Evolutionary conservation across 495 filamentous ascomycete species (phyloP).

Genomic region (Tuber melanosporum): DNA sequence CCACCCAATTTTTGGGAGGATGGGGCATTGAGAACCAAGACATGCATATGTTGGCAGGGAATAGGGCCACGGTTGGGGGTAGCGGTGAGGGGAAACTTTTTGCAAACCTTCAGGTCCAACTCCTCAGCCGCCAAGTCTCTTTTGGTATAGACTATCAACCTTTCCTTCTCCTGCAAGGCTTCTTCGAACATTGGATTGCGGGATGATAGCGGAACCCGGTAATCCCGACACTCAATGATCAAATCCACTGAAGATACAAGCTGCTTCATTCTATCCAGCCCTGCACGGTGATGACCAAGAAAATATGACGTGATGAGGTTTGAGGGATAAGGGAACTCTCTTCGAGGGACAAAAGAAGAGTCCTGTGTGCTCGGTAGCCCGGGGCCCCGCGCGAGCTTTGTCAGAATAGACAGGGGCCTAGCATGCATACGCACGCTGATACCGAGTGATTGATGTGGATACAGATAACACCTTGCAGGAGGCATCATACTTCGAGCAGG

Average conservation of each 20-base stretch:
- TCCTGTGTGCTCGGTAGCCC: background rate
- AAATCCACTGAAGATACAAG: conserved; percentile 75
- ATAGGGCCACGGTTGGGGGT: background rate
- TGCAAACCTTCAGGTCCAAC: conserved; percentile 33
- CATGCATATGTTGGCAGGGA: background rate
- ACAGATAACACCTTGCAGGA: background rate
- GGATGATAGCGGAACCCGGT: conserved; percentile 77
- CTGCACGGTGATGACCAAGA: conserved; percentile 86
- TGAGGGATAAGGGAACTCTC: conserved; percentile 59
- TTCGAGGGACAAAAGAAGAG: conserved; percentile 62
- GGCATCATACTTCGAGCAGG: background rate
- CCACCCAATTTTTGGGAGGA: background rate
- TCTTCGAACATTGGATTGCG: conserved; percentile 88
- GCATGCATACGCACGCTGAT: background rate
- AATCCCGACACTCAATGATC: conserved; percentile 91
- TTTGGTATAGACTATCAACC: conserved; percentile 89
- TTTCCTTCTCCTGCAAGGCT: conserved; percentile 57
- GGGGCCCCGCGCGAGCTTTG: background rate
- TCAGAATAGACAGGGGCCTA: background rate
- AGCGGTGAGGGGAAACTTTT: conserved; percentile 1
- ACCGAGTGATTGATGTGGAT: background rate
- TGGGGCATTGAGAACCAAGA: background rate
- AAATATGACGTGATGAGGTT: conserved; percentile 85
- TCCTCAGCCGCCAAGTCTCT: conserved; percentile 57
- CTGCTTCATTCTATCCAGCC: conserved; percentile 77